phyloP scores from a whole-genome alignment of 352 stramenopile species.

The Phytophthora hybrid region DNA sequence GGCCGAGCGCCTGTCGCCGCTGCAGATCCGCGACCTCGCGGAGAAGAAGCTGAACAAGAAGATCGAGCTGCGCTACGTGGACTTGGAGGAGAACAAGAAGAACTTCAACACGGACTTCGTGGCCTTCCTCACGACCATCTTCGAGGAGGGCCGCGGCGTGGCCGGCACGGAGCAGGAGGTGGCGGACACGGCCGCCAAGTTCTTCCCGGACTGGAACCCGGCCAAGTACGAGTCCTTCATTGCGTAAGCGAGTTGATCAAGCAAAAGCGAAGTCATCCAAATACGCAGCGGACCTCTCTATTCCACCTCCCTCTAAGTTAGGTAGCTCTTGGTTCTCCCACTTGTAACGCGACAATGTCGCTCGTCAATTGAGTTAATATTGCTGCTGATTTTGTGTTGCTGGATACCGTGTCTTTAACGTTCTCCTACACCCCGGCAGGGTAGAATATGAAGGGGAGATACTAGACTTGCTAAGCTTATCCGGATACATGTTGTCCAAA shows the following conservation, averaged over 20 bases:
- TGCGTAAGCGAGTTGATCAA: background rate
- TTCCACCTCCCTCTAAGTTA: no score
- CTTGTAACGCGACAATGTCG: no score
- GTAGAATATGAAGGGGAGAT: no score
- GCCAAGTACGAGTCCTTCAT: slow-evolving; percentile 28
- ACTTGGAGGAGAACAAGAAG: slow-evolving; percentile 35
- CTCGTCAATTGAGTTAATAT: no score
- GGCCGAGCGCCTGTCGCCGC: slow-evolving; percentile 25
- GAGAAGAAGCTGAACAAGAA: slow-evolving; percentile 40
- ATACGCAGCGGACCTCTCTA: no score
- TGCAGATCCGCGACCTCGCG: slow-evolving; percentile 28
- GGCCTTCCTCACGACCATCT: slow-evolving; percentile 30
- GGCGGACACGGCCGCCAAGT: slow-evolving; percentile 27
- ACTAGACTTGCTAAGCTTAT: no score
- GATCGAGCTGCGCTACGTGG: slow-evolving; percentile 31
- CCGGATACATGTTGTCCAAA: no score
- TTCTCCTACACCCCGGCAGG: no score
- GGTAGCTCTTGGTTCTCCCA: no score
- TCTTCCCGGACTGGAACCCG: slow-evolving; percentile 34
- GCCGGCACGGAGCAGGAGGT: slow-evolving; percentile 25
- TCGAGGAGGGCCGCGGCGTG: slow-evolving; percentile 33
- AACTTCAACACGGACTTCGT: slow-evolving; percentile 37
- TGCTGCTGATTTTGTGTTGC: no score
- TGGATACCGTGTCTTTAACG: no score
- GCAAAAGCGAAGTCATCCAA: no score